Base-by-base conservation (phyloP, 1,284 basidiomycete genomes). In the Leccinum glutinopallens region DNA sequence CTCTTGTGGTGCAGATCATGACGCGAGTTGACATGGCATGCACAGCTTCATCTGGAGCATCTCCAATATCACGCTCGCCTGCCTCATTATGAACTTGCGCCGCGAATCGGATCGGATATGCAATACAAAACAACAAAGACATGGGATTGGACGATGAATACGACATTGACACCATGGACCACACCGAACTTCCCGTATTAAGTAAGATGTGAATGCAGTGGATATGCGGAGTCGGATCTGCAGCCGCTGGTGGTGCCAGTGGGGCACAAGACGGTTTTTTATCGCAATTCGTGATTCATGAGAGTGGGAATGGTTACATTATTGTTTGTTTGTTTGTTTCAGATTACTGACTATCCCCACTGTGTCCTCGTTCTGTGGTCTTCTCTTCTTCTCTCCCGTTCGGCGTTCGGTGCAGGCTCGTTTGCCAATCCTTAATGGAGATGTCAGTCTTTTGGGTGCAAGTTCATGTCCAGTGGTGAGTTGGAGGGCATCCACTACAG, bases 11-110 rank as follows among this genome's bases (percentile, higher is more conserved):
- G 17, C 17, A 9, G 17, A 43, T 51, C 7, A 43, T n/a, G 8
- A n/a, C 41, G 10, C 17, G 41, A 5, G 8, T 22, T 22, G 22
- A 22, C 49, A 7, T 9, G 22, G 15, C 35, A n/a, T 4, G n/a
- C 37, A 8, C 61, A 83, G 81, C 64, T 78, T 81, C 67, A 65
- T 80, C 8, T 82, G 80, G 79, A 76, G 77, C 59, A 58, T 75
- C 6, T 74, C 72, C 43, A 80, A 78, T 33, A 69, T 79, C 3
- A 78, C 78, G 15, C 70, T 79, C 17, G 72, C 78, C 4, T 75
- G 75, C 10, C 75, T 82, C 51, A 72, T 82, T 29, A 29, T 29
- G 29, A 29, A 29, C 25, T 25, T 25, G 25, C 25, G 25, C 25
- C 25, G 25, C 25, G 25, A 25, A 25, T 25, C 25, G 25, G 25